These are phyloP conservation scores for Carpinus viminea DNA, from an alignment of 306 rosid species.

Conservation along the genomic window DNA sequence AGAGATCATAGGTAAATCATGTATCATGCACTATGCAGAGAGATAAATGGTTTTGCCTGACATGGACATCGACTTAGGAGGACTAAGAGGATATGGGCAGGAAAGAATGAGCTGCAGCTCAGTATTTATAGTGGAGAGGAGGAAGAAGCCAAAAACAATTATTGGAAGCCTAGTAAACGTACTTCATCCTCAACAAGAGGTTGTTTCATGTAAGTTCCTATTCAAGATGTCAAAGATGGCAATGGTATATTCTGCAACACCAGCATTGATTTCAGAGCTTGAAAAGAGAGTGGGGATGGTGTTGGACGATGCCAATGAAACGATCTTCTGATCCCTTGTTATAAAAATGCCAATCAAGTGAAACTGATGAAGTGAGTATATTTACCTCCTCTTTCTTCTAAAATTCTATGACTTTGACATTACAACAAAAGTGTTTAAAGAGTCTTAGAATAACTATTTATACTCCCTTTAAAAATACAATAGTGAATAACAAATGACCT, in stretches of 20 bases:
- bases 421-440: background rate
- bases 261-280: constrained; percentile 82
- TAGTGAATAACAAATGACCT: background rate
- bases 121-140: constrained; percentile 54
- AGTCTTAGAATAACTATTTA: background rate
- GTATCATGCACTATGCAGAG: constrained; percentile 75
- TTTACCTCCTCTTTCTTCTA: constrained; percentile 1
- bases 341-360: constrained; percentile 59
- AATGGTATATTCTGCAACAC: constrained; percentile 72
- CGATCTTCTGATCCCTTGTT: constrained; percentile 81
- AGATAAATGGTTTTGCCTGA: constrained; percentile 57
- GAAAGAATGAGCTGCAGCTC: constrained; percentile 60
- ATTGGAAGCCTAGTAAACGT: constrained; percentile 76
- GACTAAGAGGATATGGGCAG: constrained; percentile 68
- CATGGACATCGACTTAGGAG: constrained; percentile 66
- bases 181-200: constrained; percentile 76
- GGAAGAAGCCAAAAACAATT: constrained; percentile 61
- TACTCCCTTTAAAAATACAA: background rate
- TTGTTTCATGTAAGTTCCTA: constrained; percentile 75
- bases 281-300: constrained; percentile 82
- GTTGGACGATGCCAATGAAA: constrained; percentile 82
- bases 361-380: constrained; percentile 60
- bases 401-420: constrained; percentile 11
- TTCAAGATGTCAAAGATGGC: constrained; percentile 80
- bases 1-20: constrained; percentile 61